A percentile compares a stretch with the other conserved stretches of the same genome.
Conservation (phyloP, 148 eudicot species). For the Chenopodium suecicum region DNA sequence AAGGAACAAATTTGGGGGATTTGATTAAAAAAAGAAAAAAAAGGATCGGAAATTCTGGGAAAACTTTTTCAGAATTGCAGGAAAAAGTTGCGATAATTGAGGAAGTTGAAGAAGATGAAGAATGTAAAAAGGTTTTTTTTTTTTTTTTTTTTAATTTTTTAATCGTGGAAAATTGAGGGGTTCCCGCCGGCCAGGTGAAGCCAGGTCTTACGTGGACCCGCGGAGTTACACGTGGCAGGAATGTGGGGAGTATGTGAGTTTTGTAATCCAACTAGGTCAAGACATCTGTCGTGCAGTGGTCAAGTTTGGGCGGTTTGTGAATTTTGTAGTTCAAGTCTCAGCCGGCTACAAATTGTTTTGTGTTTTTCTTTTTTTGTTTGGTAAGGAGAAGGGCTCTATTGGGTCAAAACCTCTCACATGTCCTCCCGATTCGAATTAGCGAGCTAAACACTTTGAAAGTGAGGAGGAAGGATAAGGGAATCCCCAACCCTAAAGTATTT, state of each 20-base stretch:
- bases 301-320: background rate
- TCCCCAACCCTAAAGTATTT: too few species aligned
- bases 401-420: too few species aligned
- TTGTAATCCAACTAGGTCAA: background rate
- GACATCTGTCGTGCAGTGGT: background rate
- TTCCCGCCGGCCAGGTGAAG: slow-evolving; percentile 15
- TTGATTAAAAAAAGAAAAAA: background rate
- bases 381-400: too few species aligned
- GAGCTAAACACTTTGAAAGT: too few species aligned
- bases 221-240: background rate
- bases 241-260: background rate
- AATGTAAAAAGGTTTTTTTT: background rate
- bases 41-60: slow-evolving; percentile 7
- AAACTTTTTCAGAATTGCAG: background rate
- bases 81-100: background rate
- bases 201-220: slow-evolving; percentile 2
- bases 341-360: background rate
- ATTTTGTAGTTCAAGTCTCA: background rate
- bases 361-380: too few species aligned
- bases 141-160: background rate
- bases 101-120: background rate
- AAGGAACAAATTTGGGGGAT: background rate
- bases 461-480: too few species aligned
- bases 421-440: too few species aligned
- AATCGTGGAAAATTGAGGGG: background rate